Base-by-base conservation (phyloP, 2,329 filamentous ascomycete species). In the Uncinocarpus reesii region DNA sequence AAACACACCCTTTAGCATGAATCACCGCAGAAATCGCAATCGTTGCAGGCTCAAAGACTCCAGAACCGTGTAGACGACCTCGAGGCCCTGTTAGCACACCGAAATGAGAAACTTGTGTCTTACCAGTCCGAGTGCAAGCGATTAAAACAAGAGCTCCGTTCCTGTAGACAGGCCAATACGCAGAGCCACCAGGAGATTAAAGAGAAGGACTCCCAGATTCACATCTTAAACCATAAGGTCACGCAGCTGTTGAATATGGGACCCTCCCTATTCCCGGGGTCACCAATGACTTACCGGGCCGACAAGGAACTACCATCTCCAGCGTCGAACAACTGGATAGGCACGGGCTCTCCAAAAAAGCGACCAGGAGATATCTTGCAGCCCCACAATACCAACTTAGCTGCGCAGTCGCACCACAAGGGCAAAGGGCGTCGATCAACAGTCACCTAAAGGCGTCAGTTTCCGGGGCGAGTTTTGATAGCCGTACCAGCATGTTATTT, bases 71-170 rank as follows among this genome's bases (percentile, higher is more conserved):
- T 48, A 8, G 31, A 23, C 4, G 38, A 52, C n/a, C 46, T 53
- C 18, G 49, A 52, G 16, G 20, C 42, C 23, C 32, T 21, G 5
- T 13, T 45, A 8, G 40, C 42, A 11, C 47, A 40, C 8, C 42
- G 24, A 18, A 42, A 55, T 23, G 38, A 49, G 29, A 55, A 55
- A 49, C 29, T 70, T 10, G 62, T 65, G 23, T 65, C 68, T 51
- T 69, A 71, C 46, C 60, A 72, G 28, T 57, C 66, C n/a, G 71
- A 74, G 41, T 72, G 72, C 47, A 66, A 72, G 20, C 62, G 70
- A 42, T 72, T 71, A 60, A 73, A 72, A 55, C 63, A 73, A 24
- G 71, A 75, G 45, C 63, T 72, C 45, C 66, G 64, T 44, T 67
- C 67, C 13, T 74, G 72, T 58, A 71, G 67, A 53, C 63, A 65